Percentiles rank a stretch among this genome's conserved stretches.
These are phyloP conservation scores for Suillus weaverae DNA, from an alignment of 768 basidiomycete species.

Conservation along the genomic window DNA sequence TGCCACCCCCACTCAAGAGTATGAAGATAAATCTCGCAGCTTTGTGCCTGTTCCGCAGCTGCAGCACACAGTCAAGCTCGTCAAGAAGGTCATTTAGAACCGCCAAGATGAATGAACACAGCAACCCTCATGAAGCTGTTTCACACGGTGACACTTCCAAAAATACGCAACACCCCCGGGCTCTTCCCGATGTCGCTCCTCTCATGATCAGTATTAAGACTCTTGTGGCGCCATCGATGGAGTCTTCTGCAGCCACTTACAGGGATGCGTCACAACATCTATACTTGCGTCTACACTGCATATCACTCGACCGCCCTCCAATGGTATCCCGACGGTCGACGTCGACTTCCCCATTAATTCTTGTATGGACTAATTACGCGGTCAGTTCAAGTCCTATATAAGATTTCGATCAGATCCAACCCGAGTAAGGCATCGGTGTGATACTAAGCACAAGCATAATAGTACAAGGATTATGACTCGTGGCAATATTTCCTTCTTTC, in stretches of 20 bases:
- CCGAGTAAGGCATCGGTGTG: background rate
- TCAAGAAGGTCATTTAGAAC: background rate
- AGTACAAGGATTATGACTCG: background rate
- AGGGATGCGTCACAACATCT: no score
- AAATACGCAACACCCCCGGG: background rate
- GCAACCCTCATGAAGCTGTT: background rate
- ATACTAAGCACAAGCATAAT: background rate
- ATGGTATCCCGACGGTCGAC: no score
- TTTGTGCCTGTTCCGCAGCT: background rate
- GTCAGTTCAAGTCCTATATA: background rate
- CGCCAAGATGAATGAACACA: background rate
- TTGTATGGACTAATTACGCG: background rate
- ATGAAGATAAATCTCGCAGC: background rate
- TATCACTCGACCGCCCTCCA: no score
- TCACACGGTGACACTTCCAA: background rate
- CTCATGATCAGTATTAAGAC: background rate
- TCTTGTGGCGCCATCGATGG: background rate
- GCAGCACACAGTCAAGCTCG: background rate
- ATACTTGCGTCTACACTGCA: no score
- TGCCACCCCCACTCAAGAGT: background rate
- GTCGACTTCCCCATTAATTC: no score
- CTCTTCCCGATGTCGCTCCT: background rate
- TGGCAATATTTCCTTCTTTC: background rate
- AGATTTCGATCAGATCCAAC: background rate
- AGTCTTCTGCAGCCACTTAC: no score